Percentiles rank a stretch among this genome's conserved stretches.
phyloP scores from a whole-genome alignment of 495 filamentous ascomycete genomes.

The Neurospora africana region DNA sequence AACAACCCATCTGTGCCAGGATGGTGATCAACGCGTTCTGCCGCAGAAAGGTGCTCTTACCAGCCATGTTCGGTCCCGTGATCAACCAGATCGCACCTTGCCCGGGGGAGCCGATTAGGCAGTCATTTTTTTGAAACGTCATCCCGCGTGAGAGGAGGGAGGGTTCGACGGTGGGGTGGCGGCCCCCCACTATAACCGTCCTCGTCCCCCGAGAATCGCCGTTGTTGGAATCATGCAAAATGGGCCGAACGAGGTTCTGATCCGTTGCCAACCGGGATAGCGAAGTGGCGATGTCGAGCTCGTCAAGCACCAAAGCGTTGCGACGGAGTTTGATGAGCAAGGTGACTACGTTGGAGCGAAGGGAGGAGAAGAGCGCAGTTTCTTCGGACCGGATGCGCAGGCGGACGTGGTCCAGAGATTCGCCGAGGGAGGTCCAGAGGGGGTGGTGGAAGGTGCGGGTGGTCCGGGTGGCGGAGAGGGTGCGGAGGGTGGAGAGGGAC shows the following conservation, averaged over 20 bases:
- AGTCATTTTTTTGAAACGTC: slow-evolving; percentile 79
- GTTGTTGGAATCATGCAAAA: slow-evolving; percentile 40
- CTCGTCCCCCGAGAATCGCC: background rate
- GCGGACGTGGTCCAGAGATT: slow-evolving; percentile 58
- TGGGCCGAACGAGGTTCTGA: slow-evolving; percentile 60
- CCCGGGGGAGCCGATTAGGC: slow-evolving; percentile 50
- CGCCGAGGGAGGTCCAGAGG: slow-evolving; percentile 73
- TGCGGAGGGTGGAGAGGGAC: slow-evolving; percentile 40
- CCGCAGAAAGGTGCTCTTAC: slow-evolving; percentile 88
- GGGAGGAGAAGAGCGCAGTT: slow-evolving; percentile 53
- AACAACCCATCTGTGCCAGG: slow-evolving; percentile 83
- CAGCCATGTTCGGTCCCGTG: slow-evolving; percentile 98
- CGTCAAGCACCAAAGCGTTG: slow-evolving; percentile 81
- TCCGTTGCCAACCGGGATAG: slow-evolving; percentile 70
- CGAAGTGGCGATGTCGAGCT: slow-evolving; percentile 78
- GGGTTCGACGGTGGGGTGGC: slow-evolving; percentile 82
- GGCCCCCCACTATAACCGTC: slow-evolving; percentile 59
- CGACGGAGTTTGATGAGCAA: slow-evolving; percentile 74
- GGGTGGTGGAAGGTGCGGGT: slow-evolving; percentile 77
- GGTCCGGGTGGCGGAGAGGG: slow-evolving; percentile 65
- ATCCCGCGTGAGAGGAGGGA: slow-evolving; percentile 71
- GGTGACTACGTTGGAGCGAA: slow-evolving; percentile 65
- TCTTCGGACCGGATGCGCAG: slow-evolving; percentile 73
- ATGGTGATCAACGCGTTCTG: slow-evolving; percentile 92
- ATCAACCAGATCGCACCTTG: slow-evolving; percentile 72